A percentile compares a stretch with the other conserved stretches of the same genome.
Evolutionary conservation across 1,139 yeast species (phyloP).

Genomic region (Geotrichum restrictum): DNA sequence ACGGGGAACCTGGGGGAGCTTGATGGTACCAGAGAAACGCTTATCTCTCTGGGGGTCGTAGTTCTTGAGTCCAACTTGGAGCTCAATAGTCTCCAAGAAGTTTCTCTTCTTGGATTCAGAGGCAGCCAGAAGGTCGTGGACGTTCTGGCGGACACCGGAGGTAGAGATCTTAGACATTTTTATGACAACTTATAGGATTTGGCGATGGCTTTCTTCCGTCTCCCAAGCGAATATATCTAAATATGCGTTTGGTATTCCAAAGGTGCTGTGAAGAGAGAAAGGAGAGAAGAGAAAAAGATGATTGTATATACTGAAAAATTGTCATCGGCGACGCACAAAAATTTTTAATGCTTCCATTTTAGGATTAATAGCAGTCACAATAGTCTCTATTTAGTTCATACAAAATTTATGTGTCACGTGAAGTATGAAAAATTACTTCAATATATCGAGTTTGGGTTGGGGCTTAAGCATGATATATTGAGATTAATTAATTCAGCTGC

Average conservation of each 20-base stretch:
- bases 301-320: background rate
- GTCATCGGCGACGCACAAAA: background rate
- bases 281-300: background rate
- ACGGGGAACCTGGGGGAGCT: constrained; percentile 98
- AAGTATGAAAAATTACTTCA: background rate
- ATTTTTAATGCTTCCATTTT: background rate
- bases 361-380: constrained; percentile 9
- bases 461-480: too few species aligned
- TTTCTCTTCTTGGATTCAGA: constrained; percentile 99
- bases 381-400: too few species aligned
- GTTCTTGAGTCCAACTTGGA: constrained; percentile 99
- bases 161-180: constrained; percentile 91
- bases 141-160: constrained; percentile 95
- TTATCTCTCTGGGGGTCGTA: constrained; percentile 99
- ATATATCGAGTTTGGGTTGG: too few species aligned
- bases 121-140: constrained; percentile 83
- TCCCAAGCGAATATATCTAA: constrained; percentile 39
- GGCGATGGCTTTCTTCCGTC: constrained; percentile 31
- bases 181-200: constrained; percentile 25
- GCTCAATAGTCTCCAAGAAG: constrained; percentile 99
- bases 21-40: constrained; percentile 99
- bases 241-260: constrained; percentile 22
- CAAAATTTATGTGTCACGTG: background rate
- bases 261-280: constrained; percentile 19
- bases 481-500: too few species aligned